phyloP scores from a whole-genome alignment of 306 rosid genomes.

The Ceratonia siliqua region DNA sequence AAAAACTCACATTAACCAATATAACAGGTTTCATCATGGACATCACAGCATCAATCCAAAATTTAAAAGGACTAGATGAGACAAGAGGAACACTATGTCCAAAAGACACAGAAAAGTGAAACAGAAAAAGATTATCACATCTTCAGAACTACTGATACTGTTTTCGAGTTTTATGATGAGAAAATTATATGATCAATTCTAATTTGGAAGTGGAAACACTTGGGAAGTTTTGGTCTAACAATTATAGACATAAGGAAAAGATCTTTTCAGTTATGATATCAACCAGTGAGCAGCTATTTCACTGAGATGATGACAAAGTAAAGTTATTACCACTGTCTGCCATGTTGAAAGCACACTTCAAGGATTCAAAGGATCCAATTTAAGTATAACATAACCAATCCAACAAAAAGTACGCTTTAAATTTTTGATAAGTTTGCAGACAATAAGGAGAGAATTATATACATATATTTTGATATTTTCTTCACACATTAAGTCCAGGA shows the following conservation, averaged over 20 bases:
- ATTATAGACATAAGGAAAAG: not conserved
- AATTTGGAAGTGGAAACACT: constrained; percentile 4
- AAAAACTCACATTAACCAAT: not conserved
- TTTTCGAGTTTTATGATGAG: not conserved
- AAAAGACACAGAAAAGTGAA: not conserved
- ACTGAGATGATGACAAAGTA: not conserved
- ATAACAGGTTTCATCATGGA: not conserved
- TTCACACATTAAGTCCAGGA: not conserved
- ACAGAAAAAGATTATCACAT: not conserved
- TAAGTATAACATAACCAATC: not conserved
- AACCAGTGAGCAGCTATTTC: not conserved
- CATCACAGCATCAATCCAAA: too few species aligned
- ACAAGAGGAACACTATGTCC: not conserved
- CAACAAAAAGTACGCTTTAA: too few species aligned
- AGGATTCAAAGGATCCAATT: not conserved
- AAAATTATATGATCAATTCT: constrained; percentile 4
- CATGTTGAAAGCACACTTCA: not conserved
- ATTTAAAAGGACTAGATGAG: too few species aligned
- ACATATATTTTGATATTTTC: too few species aligned
- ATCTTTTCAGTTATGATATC: not conserved
- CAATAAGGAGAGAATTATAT: not conserved
- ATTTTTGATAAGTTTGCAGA: too few species aligned
- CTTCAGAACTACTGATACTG: not conserved
- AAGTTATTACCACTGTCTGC: not conserved
- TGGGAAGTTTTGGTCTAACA: not conserved